phyloP scores from a whole-genome alignment of 805 yeast genomes.

The Komagataella pseudopastoris region DNA sequence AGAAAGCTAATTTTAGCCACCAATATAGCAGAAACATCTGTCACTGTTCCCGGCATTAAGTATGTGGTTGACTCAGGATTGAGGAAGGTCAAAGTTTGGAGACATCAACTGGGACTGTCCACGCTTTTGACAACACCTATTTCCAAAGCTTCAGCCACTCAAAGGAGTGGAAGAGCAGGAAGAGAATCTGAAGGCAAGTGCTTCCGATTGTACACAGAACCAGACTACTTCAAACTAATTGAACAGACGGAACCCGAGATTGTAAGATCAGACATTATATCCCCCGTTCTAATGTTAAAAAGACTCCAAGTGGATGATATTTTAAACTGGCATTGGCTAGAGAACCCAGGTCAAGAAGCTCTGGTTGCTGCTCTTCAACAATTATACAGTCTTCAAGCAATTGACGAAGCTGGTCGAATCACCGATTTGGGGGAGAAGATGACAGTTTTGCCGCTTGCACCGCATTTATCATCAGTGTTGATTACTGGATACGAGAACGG shows the following conservation, averaged over 20 bases:
- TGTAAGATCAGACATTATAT: conserved; percentile 69
- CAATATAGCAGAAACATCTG: conserved; percentile 95
- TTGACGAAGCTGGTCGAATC: conserved; percentile 62
- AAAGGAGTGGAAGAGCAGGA: conserved; percentile 98
- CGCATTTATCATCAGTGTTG: conserved; percentile 79
- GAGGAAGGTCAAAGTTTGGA: conserved; percentile 89
- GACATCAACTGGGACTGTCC: conserved; percentile 86
- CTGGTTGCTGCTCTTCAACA: conserved; percentile 66
- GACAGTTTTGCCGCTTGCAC: conserved; percentile 86
- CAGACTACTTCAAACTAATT: conserved; percentile 47
- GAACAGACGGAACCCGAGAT: conserved; percentile 90
- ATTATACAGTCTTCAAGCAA: conserved; percentile 65
- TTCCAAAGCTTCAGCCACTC: conserved; percentile 89
- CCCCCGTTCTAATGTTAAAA: conserved; percentile 76
- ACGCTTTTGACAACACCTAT: conserved; percentile 85
- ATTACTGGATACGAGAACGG: conserved; percentile 47
- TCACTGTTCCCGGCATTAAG: conserved; percentile 88
- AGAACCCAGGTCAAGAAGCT: conserved; percentile 74
- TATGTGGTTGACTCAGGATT: conserved; percentile 90
- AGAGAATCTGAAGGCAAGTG: conserved; percentile 92
- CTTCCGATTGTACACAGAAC: conserved; percentile 69
- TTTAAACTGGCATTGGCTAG: conserved; percentile 84
- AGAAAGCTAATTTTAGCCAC: conserved; percentile 88
- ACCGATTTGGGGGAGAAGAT: conserved; percentile 73
- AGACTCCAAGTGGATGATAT: conserved; percentile 75